Conservation (phyloP, 371 early-diverging fungal genomes). For the Syncephalastrum monosporum region DNA sequence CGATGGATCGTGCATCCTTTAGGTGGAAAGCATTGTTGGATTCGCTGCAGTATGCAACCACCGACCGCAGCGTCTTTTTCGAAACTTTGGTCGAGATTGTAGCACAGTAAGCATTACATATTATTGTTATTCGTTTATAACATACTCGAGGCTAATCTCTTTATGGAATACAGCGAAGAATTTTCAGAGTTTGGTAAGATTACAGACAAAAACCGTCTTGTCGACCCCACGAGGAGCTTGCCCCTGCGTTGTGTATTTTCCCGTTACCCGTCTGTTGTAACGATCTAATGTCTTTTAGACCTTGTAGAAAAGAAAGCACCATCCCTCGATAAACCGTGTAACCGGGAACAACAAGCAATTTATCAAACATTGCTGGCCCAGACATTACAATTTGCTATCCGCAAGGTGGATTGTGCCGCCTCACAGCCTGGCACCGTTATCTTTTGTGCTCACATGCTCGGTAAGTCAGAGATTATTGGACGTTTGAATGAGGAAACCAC, state of each 20-base stretch:
- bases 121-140: neutral
- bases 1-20: neutral
- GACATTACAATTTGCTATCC: conserved; percentile 46
- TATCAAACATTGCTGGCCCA: conserved; percentile 20
- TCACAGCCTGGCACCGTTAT: conserved; percentile 51
- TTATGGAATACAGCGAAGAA: conserved; percentile 9
- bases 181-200: conserved; percentile 15
- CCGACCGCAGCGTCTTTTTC: conserved; percentile 10
- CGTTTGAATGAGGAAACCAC: too few species aligned
- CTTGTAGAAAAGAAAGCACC: conserved; percentile 1
- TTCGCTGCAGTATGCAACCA: conserved; percentile 7
- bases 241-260: too few species aligned
- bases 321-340: neutral
- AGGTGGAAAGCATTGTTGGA: conserved; percentile 19
- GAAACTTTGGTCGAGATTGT: conserved; percentile 20
- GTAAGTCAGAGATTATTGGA: conserved; percentile 10
- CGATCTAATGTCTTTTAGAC: too few species aligned
- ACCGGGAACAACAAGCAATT: conserved; percentile 5
- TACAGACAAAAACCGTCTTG: neutral
- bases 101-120: conserved; percentile 10
- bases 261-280: conserved; percentile 1
- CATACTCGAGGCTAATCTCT: conserved; percentile 2
- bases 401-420: conserved; percentile 40
- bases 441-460: conserved; percentile 52
- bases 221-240: neutral